These are phyloP conservation scores for Cladosporium sp. DNA, from an alignment of 2,329 filamentous ascomycete genomes.

Conservation along the genomic window DNA sequence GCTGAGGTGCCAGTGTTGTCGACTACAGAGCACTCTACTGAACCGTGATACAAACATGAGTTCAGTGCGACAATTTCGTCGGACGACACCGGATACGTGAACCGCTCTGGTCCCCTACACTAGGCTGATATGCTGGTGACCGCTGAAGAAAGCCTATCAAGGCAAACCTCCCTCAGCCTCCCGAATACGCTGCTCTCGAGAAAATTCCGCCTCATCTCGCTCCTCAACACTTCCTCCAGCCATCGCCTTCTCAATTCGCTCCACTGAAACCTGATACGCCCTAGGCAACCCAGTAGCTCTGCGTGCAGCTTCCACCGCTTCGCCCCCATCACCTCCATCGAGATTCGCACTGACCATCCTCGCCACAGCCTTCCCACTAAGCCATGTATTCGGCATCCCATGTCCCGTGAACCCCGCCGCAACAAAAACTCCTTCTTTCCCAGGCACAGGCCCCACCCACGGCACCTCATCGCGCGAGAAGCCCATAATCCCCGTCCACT, in stretches of 20 bases:
- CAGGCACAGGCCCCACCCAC: conserved; percentile 70
- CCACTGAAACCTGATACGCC: conserved; percentile 32
- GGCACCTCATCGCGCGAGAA: conserved; percentile 68
- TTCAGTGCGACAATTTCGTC: neutral
- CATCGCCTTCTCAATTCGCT: conserved; percentile 33
- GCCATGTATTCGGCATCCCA: conserved; percentile 73
- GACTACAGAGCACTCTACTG: neutral
- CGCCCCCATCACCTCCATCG: conserved; percentile 21
- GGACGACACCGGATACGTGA: neutral
- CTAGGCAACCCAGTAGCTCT: conserved; percentile 32
- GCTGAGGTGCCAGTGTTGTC: neutral
- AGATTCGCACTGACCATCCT: conserved; percentile 54
- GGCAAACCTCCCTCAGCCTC: neutral
- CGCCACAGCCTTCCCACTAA: conserved; percentile 66
- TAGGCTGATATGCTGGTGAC: too few species aligned
- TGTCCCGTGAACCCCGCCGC: conserved; percentile 56
- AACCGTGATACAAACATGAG: too few species aligned
- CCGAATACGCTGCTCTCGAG: conserved; percentile 22
- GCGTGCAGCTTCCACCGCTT: conserved; percentile 23
- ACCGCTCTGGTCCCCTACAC: too few species aligned
- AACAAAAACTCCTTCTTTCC: conserved; percentile 38
- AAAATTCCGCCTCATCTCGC: conserved; percentile 34
- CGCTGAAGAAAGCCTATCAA: neutral
- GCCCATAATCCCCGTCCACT: conserved; percentile 82
- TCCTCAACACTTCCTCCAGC: conserved; percentile 29